phyloP scores from a whole-genome alignment of 148 eudicot genomes.

The Polygonum aviculare region DNA sequence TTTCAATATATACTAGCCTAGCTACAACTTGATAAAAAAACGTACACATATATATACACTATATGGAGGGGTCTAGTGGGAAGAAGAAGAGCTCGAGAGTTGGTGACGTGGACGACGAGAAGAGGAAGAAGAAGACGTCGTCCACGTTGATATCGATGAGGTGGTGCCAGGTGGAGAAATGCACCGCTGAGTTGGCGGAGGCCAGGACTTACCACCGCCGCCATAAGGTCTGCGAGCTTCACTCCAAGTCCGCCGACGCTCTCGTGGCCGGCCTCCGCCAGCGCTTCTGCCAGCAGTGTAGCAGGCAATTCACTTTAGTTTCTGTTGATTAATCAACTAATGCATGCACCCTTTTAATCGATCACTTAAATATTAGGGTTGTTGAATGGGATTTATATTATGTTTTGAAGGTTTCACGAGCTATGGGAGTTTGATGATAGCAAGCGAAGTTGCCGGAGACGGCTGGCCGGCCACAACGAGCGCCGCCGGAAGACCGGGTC shows the following conservation, averaged over 20 bases:
- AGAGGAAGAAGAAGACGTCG: constrained; percentile 2
- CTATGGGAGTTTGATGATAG: constrained; percentile 25
- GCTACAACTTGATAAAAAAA: too few relatives aligned
- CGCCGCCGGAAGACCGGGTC: constrained; percentile 22
- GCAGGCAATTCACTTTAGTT: constrained; percentile 34
- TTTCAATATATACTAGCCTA: too few relatives aligned
- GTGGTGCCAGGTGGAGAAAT: constrained; percentile 34
- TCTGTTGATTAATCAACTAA: too few relatives aligned
- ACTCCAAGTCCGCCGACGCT: constrained; percentile 36
- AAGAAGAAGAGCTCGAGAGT: constrained; percentile 13
- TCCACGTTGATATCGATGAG: background rate
- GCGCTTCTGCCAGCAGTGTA: constrained; percentile 50
- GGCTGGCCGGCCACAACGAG: constrained; percentile 33
- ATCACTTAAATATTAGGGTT: too few relatives aligned
- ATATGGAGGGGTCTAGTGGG: background rate
- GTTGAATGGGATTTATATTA: too few relatives aligned
- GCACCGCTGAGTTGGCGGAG: constrained; percentile 26
- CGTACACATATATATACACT: too few relatives aligned
- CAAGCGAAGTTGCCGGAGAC: constrained; percentile 30
- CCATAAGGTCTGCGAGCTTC: constrained; percentile 45
- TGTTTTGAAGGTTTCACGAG: constrained; percentile 23
- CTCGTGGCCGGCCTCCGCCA: constrained; percentile 27
- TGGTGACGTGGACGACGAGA: constrained; percentile 4
- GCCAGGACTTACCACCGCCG: constrained; percentile 41
- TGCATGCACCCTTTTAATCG: too few relatives aligned